Base-by-base conservation (phyloP, 140 eudicot genomes). In the Oenanthe javanica region DNA sequence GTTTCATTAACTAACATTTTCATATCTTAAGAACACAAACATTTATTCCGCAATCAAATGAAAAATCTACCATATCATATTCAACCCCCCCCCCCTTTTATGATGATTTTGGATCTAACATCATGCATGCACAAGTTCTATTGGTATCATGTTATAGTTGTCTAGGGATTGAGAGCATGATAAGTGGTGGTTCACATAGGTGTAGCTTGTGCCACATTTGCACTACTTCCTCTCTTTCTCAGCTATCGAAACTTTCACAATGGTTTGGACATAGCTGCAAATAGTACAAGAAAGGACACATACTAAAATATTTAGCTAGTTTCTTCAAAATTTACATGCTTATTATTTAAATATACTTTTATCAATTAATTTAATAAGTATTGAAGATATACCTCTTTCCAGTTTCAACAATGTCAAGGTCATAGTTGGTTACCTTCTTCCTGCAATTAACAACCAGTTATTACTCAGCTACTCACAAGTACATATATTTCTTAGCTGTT, bases 341-440 rank as follows among this genome's bases (percentile, higher is more conserved):
- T 9, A 11, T n/a, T 23, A 63, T 63, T 63, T 23, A 6, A 10
- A 23, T 63, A 63, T 23, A 25, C 16, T 66, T 27, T 31, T 12
- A 9, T 31, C 31, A 15, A 11, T 31, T 31, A 70, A 49, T 1
- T 11, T 70, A 25, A 11, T 70, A 49, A 70, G n/a, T 48, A 19
- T 47, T 4, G 36, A 45, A 43, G 55, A 3, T 18, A 45, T 79
- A 86, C 94, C 86, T 88, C 78, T 43, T 87, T 82, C 81, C 84
- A 14, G 88, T 84, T 84, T 86, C 86, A 16, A 86, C 75, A 79
- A 88, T 85, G 79, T 79, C 86, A 38, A 83, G 75, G 12, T 79
- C 86, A 86, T 89, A 89, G 75, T 51, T 75, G 76, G 54, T 82
- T 73, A 90, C 94, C 77, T 86, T 88, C 90, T 87, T 92, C 86